Evolutionary conservation across 2,329 filamentous ascomycete species (phyloP).

Genomic region (Apiospora malaysiana): DNA sequence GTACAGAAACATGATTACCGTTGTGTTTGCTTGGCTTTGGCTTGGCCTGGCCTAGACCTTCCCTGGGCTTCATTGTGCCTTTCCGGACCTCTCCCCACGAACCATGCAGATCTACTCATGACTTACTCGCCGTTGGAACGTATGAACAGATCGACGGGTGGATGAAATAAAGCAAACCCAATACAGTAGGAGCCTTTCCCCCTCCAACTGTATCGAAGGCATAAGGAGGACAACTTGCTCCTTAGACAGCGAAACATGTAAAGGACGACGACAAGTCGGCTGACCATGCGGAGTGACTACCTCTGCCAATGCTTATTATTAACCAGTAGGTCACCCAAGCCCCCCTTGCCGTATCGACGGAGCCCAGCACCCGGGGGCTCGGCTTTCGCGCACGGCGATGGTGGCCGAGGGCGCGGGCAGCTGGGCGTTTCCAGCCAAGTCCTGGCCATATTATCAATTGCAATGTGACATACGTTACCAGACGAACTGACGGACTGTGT

Average conservation of each 20-base stretch:
- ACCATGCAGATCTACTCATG: background rate
- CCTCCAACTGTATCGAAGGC: too few relatives aligned
- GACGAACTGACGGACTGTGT: constrained; percentile 2
- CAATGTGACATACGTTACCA: background rate
- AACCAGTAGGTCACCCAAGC: background rate
- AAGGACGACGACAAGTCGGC: background rate
- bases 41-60: background rate
- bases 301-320: background rate
- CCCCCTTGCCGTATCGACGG: background rate
- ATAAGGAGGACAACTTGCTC: background rate
- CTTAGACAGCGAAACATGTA: background rate
- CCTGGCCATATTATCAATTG: background rate
- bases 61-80: background rate
- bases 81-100: background rate
- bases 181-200: background rate
- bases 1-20: background rate
- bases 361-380: background rate
- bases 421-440: background rate
- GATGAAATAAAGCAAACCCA: background rate
- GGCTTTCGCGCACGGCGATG: constrained; percentile 11
- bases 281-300: background rate
- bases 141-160: background rate
- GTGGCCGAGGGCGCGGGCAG: background rate
- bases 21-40: background rate
- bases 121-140: background rate